Evolutionary conservation across 2,329 filamentous ascomycete species (phyloP).

Genomic region (Paecilomyces sp.): DNA sequence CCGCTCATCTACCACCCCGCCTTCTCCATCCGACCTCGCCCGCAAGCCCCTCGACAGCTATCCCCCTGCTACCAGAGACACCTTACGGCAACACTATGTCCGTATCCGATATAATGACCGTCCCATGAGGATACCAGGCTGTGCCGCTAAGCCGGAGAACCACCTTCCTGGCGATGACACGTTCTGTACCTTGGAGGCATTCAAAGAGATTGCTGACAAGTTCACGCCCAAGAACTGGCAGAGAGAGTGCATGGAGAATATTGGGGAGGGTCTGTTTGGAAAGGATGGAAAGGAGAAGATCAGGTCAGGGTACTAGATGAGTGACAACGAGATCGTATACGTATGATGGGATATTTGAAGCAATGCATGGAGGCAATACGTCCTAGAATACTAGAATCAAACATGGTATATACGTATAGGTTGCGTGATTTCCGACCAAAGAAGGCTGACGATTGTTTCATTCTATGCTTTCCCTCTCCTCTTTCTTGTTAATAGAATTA

Average conservation of each 20-base stretch:
- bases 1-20: slow-evolving; percentile 11
- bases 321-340: neutral
- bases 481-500: too few species aligned
- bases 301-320: slow-evolving; percentile 29
- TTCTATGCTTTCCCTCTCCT: too few species aligned
- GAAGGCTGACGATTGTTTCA: too few species aligned
- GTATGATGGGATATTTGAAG: neutral
- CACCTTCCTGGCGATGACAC: slow-evolving; percentile 80
- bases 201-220: slow-evolving; percentile 87
- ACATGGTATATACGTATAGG: too few species aligned
- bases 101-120: slow-evolving; percentile 86
- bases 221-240: slow-evolving; percentile 80
- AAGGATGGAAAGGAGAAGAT: slow-evolving; percentile 29
- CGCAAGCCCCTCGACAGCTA: slow-evolving; percentile 25
- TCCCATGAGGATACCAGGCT: slow-evolving; percentile 75
- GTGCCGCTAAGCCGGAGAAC: slow-evolving; percentile 60
- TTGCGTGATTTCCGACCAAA: too few species aligned
- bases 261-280: slow-evolving; percentile 49
- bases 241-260: slow-evolving; percentile 51
- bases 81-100: slow-evolving; percentile 66
- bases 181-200: slow-evolving; percentile 86
- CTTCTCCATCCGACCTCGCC: slow-evolving; percentile 21
- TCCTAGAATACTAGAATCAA: too few species aligned
- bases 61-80: slow-evolving; percentile 18
- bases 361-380: too few species aligned